Percentiles rank a stretch among this genome's conserved stretches.
Evolutionary conservation across 257 asterid species (phyloP).

Genomic region (Forsythia suspensa): DNA sequence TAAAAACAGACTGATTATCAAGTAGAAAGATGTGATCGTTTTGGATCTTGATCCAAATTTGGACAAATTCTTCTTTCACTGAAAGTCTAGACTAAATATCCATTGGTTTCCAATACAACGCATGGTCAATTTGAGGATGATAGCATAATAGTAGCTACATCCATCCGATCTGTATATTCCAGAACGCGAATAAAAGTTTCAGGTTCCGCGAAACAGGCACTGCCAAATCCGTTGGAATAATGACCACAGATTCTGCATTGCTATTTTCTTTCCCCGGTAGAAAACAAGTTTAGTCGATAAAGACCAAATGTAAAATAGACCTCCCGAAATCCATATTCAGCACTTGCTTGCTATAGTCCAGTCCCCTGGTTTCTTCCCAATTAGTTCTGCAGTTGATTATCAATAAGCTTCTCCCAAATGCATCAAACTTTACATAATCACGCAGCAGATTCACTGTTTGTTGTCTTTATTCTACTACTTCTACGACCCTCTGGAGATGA

Average conservation of each 20-base stretch:
- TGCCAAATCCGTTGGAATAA: not conserved
- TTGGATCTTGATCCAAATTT: not conserved
- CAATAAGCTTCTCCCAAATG: not conserved
- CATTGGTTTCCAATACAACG: not conserved
- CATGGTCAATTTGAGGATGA: not conserved
- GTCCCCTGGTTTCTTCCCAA: not conserved
- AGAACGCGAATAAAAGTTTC: not conserved
- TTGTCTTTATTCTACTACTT: conserved; percentile 34
- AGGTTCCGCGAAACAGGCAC: not conserved
- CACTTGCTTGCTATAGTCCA: not conserved
- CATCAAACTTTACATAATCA: conserved; percentile 14
- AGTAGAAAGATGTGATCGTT: not conserved
- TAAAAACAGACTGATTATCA: not conserved
- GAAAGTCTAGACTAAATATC: not conserved
- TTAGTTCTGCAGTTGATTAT: not conserved
- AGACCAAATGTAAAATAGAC: not conserved
- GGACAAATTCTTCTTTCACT: not conserved
- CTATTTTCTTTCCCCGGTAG: not conserved
- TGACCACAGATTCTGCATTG: not conserved
- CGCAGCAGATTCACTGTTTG: conserved; percentile 26
- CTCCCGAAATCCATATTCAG: not conserved
- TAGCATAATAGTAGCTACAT: not conserved
- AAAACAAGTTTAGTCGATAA: not conserved
- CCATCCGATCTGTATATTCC: not conserved
- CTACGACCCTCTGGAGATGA: conserved; percentile 28